Percentiles rank a stretch among this genome's conserved stretches.
Conservation (phyloP, 257 asterid species). For the Nicotiana knightiana region DNA sequence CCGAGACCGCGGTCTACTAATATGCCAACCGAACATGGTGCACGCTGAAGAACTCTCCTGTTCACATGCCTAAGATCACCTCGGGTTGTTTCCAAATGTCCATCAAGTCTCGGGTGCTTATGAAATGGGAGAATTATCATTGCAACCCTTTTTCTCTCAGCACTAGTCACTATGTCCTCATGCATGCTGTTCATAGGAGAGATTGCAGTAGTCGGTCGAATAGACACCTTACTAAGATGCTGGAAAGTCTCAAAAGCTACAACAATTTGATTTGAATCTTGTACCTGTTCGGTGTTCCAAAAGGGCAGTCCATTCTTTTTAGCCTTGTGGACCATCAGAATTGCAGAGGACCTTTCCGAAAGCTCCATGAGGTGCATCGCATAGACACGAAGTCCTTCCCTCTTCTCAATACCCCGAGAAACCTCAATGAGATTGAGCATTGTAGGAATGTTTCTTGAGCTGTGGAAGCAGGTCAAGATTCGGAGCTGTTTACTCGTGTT, state of each 20-base stretch:
- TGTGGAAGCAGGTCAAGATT: conserved; percentile 44
- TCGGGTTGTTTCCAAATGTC: conserved; percentile 44
- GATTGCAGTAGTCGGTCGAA: conserved; percentile 43
- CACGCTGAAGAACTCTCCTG: conserved; percentile 34
- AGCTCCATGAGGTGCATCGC: conserved; percentile 61
- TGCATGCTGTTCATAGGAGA: conserved; percentile 48
- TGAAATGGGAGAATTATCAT: conserved; percentile 45
- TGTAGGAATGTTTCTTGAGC: conserved; percentile 41
- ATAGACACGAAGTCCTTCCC: conserved; percentile 38
- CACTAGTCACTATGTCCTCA: conserved; percentile 38
- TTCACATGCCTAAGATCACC: conserved; percentile 35
- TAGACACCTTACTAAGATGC: conserved; percentile 37
- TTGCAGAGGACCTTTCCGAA: conserved; percentile 54
- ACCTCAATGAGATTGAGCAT: conserved; percentile 50
- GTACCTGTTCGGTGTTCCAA: conserved; percentile 28
- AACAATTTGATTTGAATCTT: conserved; percentile 34
- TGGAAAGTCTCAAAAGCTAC: conserved; percentile 54
- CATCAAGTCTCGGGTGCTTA: conserved; percentile 44
- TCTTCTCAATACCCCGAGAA: conserved; percentile 47
- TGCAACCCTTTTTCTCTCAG: conserved; percentile 37
- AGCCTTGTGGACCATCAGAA: conserved; percentile 53
- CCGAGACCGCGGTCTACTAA: conserved; percentile 60
- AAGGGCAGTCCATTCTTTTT: conserved; percentile 38
- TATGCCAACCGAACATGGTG: conserved; percentile 49
- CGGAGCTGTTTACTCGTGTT: conserved; percentile 33